Conservation (phyloP, 192 early-diverging fungal genomes). For the Coemansia sp. region DNA sequence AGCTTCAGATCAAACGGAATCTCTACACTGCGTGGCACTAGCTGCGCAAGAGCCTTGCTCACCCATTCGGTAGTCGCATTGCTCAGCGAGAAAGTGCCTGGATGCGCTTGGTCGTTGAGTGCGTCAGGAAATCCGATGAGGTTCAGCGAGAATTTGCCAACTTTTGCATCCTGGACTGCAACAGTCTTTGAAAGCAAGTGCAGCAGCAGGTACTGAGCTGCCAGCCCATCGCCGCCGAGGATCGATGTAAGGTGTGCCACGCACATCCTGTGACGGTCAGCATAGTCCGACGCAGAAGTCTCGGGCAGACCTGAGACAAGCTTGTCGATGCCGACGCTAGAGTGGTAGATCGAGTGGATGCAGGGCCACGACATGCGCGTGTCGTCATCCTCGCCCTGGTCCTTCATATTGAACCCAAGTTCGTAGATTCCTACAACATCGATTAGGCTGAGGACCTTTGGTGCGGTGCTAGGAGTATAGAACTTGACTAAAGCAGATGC, state of each 20-base stretch:
- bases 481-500: conserved; percentile 67
- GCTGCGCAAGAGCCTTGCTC: conserved; percentile 40
- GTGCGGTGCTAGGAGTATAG: conserved; percentile 50
- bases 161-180: conserved; percentile 51
- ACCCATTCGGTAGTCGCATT: conserved; percentile 42
- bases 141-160: conserved; percentile 72
- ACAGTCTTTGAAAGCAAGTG: conserved; percentile 62
- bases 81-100: conserved; percentile 18
- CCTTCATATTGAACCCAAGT: conserved; percentile 24
- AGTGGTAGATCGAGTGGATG: conserved; percentile 47
- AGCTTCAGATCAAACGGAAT: conserved; percentile 63
- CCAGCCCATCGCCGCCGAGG: conserved; percentile 64
- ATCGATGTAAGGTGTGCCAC: conserved; percentile 57
- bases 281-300: conserved; percentile 8
- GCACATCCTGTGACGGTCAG: conserved; percentile 24
- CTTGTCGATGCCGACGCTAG: conserved; percentile 5
- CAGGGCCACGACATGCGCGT: conserved; percentile 33
- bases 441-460: conserved; percentile 62
- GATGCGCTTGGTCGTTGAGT: background rate
- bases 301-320: conserved; percentile 14
- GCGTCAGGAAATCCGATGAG: conserved; percentile 56
- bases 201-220: conserved; percentile 68
- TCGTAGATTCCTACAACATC: conserved; percentile 67
- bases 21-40: conserved; percentile 60
- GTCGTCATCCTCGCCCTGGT: conserved; percentile 11